phyloP scores from a whole-genome alignment of 306 rosid genomes.

The Hippophae rhamnoides region DNA sequence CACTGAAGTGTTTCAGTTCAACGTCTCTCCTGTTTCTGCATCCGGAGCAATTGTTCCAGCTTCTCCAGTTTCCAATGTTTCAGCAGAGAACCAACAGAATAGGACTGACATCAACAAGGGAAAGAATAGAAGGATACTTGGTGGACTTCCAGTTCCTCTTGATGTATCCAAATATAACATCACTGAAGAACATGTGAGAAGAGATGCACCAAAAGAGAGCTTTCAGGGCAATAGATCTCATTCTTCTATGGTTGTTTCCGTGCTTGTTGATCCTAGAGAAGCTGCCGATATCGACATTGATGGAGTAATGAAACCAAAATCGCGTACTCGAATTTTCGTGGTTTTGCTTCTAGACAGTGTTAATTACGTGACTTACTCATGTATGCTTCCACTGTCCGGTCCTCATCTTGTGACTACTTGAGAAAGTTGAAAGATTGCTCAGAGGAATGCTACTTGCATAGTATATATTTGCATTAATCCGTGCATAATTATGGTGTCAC shows the following conservation, averaged over 20 bases:
- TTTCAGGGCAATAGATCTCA: constrained; percentile 44
- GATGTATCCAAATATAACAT: constrained; percentile 40
- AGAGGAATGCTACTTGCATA: no score
- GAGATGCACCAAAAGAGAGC: constrained; percentile 34
- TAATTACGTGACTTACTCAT: constrained; percentile 87
- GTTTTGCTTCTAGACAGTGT: constrained; percentile 80
- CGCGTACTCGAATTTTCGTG: constrained; percentile 72
- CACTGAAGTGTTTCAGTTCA: constrained; percentile 95
- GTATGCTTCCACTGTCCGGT: constrained; percentile 65
- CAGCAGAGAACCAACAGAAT: constrained; percentile 29
- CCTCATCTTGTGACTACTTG: constrained; percentile 59
- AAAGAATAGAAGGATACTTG: constrained; percentile 72
- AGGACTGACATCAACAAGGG: constrained; percentile 37
- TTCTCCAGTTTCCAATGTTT: constrained; percentile 46
- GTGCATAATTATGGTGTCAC: no score
- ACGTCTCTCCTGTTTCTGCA: constrained; percentile 46
- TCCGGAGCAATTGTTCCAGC: constrained; percentile 89
- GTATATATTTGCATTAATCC: no score
- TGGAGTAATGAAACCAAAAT: constrained; percentile 61
- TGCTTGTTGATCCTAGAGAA: constrained; percentile 90
- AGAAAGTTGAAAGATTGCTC: background rate
- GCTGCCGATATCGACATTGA: constrained; percentile 53
- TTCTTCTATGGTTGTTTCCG: constrained; percentile 59
- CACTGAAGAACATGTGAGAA: constrained; percentile 38
- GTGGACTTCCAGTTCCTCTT: constrained; percentile 44